phyloP scores from a whole-genome alignment of 176 grass and related monocot species.

The Triticum urartu region DNA sequence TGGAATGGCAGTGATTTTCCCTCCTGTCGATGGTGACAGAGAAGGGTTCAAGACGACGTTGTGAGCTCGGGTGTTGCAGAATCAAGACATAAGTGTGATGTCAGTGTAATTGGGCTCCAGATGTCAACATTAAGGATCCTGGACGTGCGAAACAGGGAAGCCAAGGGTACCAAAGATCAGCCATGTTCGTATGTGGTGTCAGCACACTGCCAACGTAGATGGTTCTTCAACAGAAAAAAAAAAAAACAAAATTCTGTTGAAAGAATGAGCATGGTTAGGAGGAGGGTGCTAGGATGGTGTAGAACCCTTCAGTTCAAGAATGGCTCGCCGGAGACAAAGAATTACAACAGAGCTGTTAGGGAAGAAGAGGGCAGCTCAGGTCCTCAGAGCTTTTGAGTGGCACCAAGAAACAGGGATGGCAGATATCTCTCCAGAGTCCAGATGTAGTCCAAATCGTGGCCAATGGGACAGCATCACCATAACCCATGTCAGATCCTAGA shows the following conservation, averaged over 20 bases:
- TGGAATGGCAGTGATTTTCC: not conserved
- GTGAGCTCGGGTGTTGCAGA: not conserved
- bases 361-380: not conserved
- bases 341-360: not conserved
- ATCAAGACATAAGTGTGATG: slow-evolving; percentile 4
- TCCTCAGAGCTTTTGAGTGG: not conserved
- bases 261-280: not conserved
- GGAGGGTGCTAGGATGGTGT: not conserved
- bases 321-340: not conserved
- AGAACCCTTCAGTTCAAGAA: not conserved
- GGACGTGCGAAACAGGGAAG: not conserved
- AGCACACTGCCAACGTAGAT: not conserved
- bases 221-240: not conserved
- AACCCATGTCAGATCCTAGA: too few species aligned
- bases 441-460: not conserved
- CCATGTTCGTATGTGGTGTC: not conserved
- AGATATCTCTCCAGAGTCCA: not conserved
- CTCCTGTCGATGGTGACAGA: not conserved
- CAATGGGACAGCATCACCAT: too few species aligned
- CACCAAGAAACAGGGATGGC: not conserved
- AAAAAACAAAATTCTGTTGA: too few species aligned
- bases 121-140: slow-evolving; percentile 6
- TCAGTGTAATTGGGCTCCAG: not conserved
- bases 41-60: not conserved
- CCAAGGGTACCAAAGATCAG: not conserved